A percentile compares a stretch with the other conserved stretches of the same genome.
Conservation (phyloP, 805 yeast genomes). For the Spathaspora passalidarum region DNA sequence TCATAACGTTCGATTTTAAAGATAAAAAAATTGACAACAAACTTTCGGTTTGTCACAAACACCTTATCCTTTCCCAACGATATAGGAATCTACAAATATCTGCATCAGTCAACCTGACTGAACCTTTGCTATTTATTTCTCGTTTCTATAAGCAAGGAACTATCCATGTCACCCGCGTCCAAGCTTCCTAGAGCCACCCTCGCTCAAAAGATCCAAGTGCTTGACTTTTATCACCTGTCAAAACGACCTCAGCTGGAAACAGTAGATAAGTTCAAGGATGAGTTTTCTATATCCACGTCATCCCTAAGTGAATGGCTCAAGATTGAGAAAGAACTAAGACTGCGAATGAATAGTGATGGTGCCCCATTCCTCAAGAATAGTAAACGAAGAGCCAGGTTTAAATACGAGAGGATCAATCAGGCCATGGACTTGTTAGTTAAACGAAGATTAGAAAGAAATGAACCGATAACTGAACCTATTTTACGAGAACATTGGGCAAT, state of each 20-base stretch:
- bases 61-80: not conserved
- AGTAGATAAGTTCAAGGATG: slow-evolving; percentile 49
- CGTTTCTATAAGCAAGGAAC: not conserved
- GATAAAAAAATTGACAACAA: not conserved
- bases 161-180: not conserved
- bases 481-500: slow-evolving; percentile 55
- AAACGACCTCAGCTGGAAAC: slow-evolving; percentile 56
- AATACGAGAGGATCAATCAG: slow-evolving; percentile 54
- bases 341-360: slow-evolving; percentile 36
- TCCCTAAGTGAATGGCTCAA: slow-evolving; percentile 62
- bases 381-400: slow-evolving; percentile 48
- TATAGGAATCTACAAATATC: not conserved
- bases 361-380: slow-evolving; percentile 31
- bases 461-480: slow-evolving; percentile 53
- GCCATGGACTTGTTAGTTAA: slow-evolving; percentile 58
- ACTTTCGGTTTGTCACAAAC: not conserved
- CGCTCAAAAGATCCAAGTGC: slow-evolving; percentile 55
- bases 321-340: slow-evolving; percentile 48
- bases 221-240: slow-evolving; percentile 48
- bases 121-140: not conserved
- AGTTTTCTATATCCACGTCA: slow-evolving; percentile 55
- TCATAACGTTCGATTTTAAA: not conserved
- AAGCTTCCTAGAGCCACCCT: slow-evolving; percentile 51
- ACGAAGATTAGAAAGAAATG: slow-evolving; percentile 38
- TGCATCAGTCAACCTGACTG: not conserved